These are phyloP conservation scores for Cercospora janseana DNA, from an alignment of 2,329 filamentous ascomycete genomes.

Conservation along the genomic window DNA sequence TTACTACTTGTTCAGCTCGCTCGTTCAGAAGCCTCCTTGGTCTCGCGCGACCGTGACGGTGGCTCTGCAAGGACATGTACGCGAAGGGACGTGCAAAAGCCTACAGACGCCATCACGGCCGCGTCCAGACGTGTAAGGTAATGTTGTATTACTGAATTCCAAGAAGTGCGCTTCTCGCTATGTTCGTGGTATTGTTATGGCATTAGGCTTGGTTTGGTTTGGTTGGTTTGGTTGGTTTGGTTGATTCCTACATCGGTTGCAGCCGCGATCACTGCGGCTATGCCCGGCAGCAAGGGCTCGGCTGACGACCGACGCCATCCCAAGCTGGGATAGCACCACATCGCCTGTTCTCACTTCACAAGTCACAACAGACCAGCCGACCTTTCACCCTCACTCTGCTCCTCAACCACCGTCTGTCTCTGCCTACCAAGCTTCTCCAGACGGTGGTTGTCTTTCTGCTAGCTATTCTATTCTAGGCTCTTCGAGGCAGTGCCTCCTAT, in stretches of 20 bases:
- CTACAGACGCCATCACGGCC: conserved; percentile 3
- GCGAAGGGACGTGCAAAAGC: conserved; percentile 10
- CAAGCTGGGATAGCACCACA: background rate
- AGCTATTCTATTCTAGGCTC: conserved; percentile 16
- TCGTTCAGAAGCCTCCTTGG: conserved; percentile 2
- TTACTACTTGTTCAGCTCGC: too few species aligned
- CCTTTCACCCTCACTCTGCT: background rate
- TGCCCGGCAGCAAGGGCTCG: conserved; percentile 1
- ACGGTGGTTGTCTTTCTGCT: conserved; percentile 6
- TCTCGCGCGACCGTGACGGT: conserved; percentile 3
- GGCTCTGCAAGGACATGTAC: conserved; percentile 9
- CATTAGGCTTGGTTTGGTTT: too few species aligned
- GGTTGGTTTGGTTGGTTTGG: too few species aligned
- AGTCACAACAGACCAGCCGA: background rate
- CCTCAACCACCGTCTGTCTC: background rate
- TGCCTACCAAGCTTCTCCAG: background rate
- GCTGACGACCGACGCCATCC: background rate
- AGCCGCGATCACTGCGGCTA: background rate
- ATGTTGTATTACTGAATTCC: conserved; percentile 15
- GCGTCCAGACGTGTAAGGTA: conserved; percentile 11
- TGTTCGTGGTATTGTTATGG: conserved; percentile 11
- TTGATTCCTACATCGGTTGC: conserved; percentile 2
- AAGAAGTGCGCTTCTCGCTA: conserved; percentile 15
- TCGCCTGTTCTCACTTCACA: conserved; percentile 1
- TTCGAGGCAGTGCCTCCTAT: conserved; percentile 13